Evolutionary conservation across 345 rosid genomes (phyloP).

Genomic region (Balakata baccata): DNA sequence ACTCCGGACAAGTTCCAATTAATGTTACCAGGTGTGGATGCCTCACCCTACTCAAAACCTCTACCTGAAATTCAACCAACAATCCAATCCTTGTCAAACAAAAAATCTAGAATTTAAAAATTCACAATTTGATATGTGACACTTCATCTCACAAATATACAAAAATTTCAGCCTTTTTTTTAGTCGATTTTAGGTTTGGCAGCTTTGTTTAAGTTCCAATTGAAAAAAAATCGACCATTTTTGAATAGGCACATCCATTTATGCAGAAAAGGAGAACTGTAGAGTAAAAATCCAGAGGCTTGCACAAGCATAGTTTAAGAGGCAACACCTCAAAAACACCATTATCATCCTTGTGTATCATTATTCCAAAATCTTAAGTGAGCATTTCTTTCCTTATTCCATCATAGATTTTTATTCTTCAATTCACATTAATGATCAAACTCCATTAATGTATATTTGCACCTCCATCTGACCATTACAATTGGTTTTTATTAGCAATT

Average conservation of each 20-base stretch:
- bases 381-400: background rate
- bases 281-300: background rate
- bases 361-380: background rate
- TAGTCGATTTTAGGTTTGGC: constrained; percentile 9
- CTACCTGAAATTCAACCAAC: constrained; percentile 46
- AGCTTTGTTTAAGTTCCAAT: background rate
- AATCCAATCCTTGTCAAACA: background rate
- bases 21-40: constrained; percentile 82
- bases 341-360: background rate
- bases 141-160: too few species aligned
- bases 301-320: background rate
- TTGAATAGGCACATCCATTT: background rate
- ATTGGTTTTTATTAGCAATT: background rate
- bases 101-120: too few species aligned
- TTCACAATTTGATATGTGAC: too few species aligned
- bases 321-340: constrained; percentile 3
- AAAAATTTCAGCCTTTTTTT: too few species aligned
- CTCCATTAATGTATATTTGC: background rate
- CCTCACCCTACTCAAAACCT: constrained; percentile 69
- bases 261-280: background rate
- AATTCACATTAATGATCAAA: background rate
- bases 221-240: background rate
- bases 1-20: constrained; percentile 77
- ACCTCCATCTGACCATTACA: background rate
- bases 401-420: background rate